Evolutionary conservation across 2,329 filamentous ascomycete species (phyloP).

Genomic region (Penicillium sp.): DNA sequence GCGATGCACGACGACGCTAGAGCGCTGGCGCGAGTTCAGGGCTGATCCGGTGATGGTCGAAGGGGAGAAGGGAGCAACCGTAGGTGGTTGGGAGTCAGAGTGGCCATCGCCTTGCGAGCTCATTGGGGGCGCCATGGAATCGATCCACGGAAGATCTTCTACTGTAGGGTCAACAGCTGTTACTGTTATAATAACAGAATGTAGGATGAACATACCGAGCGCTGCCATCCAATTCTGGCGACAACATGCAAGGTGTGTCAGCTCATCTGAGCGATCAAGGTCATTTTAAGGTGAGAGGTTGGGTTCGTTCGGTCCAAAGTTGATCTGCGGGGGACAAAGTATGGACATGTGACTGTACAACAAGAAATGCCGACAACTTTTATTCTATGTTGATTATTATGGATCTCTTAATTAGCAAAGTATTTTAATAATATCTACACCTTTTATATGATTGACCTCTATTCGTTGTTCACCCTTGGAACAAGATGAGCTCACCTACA

Average conservation of each 20-base stretch:
- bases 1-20: conserved; percentile 91
- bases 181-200: conserved; percentile 4
- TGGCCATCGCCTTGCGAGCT: conserved; percentile 37
- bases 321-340: conserved; percentile 23
- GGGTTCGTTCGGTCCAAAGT: conserved; percentile 18
- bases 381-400: background rate
- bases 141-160: conserved; percentile 50
- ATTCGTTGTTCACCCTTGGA: background rate
- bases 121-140: conserved; percentile 48
- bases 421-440: background rate
- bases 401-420: background rate
- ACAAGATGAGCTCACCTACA: background rate
- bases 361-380: background rate
- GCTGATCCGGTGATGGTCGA: conserved; percentile 66
- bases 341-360: conserved; percentile 21
- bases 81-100: conserved; percentile 55
- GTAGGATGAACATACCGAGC: conserved; percentile 38
- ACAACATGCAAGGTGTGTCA: conserved; percentile 29
- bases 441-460: background rate
- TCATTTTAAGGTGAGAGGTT: conserved; percentile 13
- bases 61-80: conserved; percentile 85
- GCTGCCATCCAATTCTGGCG: conserved; percentile 47
- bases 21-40: conserved; percentile 68
- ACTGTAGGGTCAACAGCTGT: conserved; percentile 25
- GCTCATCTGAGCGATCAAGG: conserved; percentile 23